These are phyloP conservation scores for Diaporthe sp. DNA, from an alignment of 2,329 filamentous ascomycete genomes.

Conservation along the genomic window DNA sequence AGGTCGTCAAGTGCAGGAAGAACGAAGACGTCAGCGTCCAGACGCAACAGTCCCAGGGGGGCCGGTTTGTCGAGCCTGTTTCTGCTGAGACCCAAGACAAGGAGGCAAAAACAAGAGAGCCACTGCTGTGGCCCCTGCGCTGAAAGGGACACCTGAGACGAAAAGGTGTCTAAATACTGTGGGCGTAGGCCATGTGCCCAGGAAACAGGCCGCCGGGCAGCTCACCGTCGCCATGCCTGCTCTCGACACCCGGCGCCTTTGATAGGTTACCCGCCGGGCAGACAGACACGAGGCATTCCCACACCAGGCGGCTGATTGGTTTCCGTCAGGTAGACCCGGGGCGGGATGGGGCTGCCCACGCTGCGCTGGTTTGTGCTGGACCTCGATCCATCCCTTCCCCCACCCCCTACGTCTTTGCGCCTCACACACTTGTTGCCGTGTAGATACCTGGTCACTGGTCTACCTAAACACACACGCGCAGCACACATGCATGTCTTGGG, in stretches of 20 bases:
- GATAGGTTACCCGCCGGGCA: conserved; percentile 15
- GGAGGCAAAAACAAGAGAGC: not conserved
- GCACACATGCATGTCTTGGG: not conserved
- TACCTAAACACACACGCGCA: too few species aligned
- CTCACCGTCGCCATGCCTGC: conserved; percentile 19
- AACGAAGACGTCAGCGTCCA: conserved; percentile 24
- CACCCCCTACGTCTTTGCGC: not conserved
- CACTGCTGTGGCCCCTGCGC: conserved; percentile 7
- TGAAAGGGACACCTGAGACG: not conserved
- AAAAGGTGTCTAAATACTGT: conserved; percentile 7
- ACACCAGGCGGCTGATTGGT: conserved; percentile 20
- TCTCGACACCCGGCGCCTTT: not conserved
- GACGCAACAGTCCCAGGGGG: not conserved
- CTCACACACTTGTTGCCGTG: not conserved
- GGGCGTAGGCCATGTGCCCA: conserved; percentile 1
- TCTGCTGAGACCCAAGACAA: not conserved
- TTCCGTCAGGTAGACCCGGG: not conserved
- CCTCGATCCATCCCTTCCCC: not conserved
- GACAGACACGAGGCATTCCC: conserved; percentile 13
- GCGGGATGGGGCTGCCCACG: conserved; percentile 3
- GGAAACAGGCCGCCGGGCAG: conserved; percentile 2
- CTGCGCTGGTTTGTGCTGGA: not conserved
- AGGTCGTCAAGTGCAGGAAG: not conserved
- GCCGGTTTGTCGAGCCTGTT: not conserved
- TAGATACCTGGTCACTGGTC: too few species aligned